Base-by-base conservation (phyloP, 108 stramenopile species). In the Skeletonema potamos region DNA sequence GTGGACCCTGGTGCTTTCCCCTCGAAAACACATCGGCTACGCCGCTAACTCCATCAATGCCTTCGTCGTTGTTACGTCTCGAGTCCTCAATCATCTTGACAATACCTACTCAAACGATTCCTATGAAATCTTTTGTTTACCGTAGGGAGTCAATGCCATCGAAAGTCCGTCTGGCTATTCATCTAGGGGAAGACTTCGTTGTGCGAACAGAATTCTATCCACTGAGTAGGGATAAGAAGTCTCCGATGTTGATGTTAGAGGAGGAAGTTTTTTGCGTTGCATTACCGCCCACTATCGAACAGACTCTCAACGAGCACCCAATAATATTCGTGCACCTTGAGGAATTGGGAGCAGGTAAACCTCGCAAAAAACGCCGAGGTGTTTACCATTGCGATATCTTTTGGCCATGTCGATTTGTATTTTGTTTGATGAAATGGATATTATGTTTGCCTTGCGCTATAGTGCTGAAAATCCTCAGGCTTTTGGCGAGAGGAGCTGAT, bases 1-100 rank as follows among this genome's bases (percentile, higher is more conserved):
- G 76, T 62, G 61, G 51, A 1, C 82, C 85, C 10, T 86, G 83
- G 84, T 41, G 87, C 24, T 67, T 87, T 36, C 89, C 89, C 10
- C 43, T 72, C 6, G 64, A 67, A 2, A 43, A 7, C 10, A 13
- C 56, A 30, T 7, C 33, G 27, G 10, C 18, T 59, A 27, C 4
- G 7, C 32, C 30, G 41, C 15, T 17, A 8, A 33, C 61, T 27
- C 24, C 59, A 68, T n/a, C 67, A 54, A 26, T 56, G 22, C 67
- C 74, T 34, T 27, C 61, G 5, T 30, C 51, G 1, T 30, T 63
- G 8, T 1, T 76, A 27, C 66, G 67, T 43, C 33, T 51, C 22
- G 74, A 68, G 54, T 76, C 74, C 12, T 32, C 54, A 27, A 33
- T 76, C 8, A 51, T 26, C 46, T 62, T 76, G 15, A 51, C 67